Conservation (phyloP, 305 asterid genomes). For the Solanum chacoense region DNA sequence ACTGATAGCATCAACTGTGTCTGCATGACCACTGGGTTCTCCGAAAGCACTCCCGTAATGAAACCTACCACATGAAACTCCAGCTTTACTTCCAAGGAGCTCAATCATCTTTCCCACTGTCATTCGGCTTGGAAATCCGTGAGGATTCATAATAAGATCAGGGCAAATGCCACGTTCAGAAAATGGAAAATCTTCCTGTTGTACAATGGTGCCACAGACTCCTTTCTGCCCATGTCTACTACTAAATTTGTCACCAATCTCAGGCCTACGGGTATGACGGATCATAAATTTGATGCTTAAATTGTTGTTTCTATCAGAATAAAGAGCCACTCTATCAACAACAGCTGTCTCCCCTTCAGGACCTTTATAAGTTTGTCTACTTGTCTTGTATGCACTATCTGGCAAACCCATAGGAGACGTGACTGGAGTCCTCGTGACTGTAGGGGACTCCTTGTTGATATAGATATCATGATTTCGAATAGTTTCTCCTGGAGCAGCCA, state of each 20-base stretch:
- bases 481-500: conserved; percentile 93
- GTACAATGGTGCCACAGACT: conserved; percentile 93
- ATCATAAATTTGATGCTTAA: conserved; percentile 66
- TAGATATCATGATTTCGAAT: conserved; percentile 55
- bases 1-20: conserved; percentile 80
- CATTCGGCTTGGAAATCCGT: conserved; percentile 99
- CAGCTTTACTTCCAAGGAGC: conserved; percentile 97
- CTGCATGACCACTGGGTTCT: conserved; percentile 98
- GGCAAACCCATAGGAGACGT: conserved; percentile 22
- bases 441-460: conserved; percentile 66
- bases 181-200: conserved; percentile 93
- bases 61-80: conserved; percentile 91
- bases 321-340: conserved; percentile 75
- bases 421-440: conserved; percentile 24
- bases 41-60: conserved; percentile 99
- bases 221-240: conserved; percentile 99
- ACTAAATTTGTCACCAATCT: conserved; percentile 98
- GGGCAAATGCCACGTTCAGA: conserved; percentile 98
- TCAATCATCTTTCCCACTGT: conserved; percentile 99
- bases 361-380: conserved; percentile 53
- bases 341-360: conserved; percentile 82
- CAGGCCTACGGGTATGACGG: conserved; percentile 98
- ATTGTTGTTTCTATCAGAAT: conserved; percentile 55
- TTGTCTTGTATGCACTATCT: conserved; percentile 55
- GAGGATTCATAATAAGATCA: conserved; percentile 98